These are phyloP conservation scores for Pythium aristosporum DNA, from an alignment of 352 stramenopile species.

Conservation along the genomic window DNA sequence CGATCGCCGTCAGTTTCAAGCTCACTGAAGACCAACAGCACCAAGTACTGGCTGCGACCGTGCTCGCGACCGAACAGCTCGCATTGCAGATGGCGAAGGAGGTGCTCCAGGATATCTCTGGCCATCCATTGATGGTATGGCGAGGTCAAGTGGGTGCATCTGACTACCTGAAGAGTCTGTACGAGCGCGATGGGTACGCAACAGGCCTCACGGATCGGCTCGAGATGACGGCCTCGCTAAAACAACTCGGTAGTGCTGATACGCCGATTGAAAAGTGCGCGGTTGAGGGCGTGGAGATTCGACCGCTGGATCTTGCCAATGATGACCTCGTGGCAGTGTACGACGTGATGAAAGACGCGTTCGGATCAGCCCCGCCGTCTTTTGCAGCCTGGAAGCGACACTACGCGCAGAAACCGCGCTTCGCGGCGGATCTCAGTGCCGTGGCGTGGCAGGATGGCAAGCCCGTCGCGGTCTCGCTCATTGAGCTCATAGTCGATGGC, in stretches of 20 bases:
- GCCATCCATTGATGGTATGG: constrained; percentile 6
- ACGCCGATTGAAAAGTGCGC: neutral
- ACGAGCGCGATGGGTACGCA: neutral
- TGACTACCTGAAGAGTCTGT: constrained; percentile 4
- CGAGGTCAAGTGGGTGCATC: constrained; percentile 10
- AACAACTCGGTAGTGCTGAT: neutral
- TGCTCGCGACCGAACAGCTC: constrained; percentile 13
- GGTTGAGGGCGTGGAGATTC: constrained; percentile 11
- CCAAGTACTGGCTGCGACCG: constrained; percentile 1
- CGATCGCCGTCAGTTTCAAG: constrained; percentile 2
- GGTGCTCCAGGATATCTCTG: neutral
- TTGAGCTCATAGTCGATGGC: constrained; percentile 17
- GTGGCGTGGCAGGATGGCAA: constrained; percentile 12
- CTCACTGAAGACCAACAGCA: neutral
- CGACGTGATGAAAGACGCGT: constrained; percentile 24
- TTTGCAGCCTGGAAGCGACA: constrained; percentile 31
- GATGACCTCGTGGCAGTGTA: constrained; percentile 19
- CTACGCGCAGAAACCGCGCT: constrained; percentile 26
- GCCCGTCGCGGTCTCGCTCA: neutral
- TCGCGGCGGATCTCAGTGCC: constrained; percentile 24
- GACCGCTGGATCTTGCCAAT: constrained; percentile 10
- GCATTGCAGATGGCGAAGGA: neutral
- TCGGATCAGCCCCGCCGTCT: constrained; percentile 10
- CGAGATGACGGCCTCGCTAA: constrained; percentile 13
- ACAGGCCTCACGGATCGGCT: constrained; percentile 4